Conservation (phyloP, 148 eudicot species). For the Vaccinium vitisidaea region DNA sequence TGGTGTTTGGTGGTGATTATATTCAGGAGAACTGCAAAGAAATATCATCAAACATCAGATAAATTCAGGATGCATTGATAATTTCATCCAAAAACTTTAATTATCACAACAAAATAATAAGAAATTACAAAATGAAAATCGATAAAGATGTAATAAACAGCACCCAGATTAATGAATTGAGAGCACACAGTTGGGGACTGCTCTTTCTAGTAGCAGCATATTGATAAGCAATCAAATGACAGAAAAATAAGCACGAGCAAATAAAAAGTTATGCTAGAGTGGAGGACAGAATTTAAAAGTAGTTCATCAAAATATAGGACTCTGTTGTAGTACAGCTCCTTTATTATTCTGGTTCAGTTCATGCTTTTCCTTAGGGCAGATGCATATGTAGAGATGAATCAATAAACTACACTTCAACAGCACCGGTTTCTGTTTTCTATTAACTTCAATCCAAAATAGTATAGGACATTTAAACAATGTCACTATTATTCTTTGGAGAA, state of each 20-base stretch:
- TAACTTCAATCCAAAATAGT: neutral
- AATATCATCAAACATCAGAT: constrained; percentile 14
- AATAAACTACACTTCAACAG: neutral
- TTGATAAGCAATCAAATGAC: neutral
- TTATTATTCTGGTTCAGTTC: neutral
- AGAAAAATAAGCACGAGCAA: neutral
- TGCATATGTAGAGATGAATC: neutral
- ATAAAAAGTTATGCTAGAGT: neutral
- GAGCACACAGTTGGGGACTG: neutral
- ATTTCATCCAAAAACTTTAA: constrained; percentile 5
- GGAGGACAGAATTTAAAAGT: constrained; percentile 8
- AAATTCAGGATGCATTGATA: neutral
- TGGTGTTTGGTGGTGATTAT: constrained; percentile 40
- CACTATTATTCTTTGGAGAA: neutral
- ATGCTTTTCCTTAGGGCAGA: neutral
- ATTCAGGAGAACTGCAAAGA: constrained; percentile 65
- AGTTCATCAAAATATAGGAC: neutral
- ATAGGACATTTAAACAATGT: neutral
- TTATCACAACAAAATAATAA: neutral
- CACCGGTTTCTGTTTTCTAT: neutral
- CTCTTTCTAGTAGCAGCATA: neutral
- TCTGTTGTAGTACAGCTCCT: neutral
- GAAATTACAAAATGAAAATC: neutral
- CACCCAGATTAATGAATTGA: neutral
- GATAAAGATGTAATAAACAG: neutral